Conservation (phyloP, 192 early-diverging fungal species). For the Backusella australiensis region DNA sequence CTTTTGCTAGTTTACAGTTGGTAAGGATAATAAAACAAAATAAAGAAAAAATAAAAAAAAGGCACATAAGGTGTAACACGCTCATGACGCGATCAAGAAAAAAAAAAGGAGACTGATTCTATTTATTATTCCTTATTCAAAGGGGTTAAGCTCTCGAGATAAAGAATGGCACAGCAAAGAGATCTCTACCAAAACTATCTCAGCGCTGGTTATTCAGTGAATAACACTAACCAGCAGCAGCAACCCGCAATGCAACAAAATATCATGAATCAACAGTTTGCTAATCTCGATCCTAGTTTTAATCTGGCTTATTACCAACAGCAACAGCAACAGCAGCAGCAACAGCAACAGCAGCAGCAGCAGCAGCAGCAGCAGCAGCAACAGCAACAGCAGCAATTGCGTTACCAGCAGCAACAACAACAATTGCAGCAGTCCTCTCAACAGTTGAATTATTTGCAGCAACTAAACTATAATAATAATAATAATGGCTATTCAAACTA, state of each 20-base stretch:
- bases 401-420: background rate
- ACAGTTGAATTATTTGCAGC: background rate
- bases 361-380: background rate
- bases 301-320: background rate
- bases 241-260: background rate
- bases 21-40: background rate
- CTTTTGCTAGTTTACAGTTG: background rate
- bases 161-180: conserved; percentile 13
- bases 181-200: conserved; percentile 3
- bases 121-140: background rate
- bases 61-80: background rate
- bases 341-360: background rate
- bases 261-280: background rate
- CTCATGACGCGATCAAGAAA: background rate
- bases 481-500: conserved; percentile 1
- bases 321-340: background rate
- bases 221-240: background rate
- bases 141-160: conserved; percentile 2
- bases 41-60: background rate
- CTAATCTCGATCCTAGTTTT: conserved; percentile 7
- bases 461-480: conserved; percentile 2
- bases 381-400: background rate
- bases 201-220: background rate
- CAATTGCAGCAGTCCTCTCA: conserved; percentile 7
- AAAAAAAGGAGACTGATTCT: background rate